These are phyloP conservation scores for Ophiostoma australiae DNA, from an alignment of 2,329 filamentous ascomycete species.

Conservation along the genomic window DNA sequence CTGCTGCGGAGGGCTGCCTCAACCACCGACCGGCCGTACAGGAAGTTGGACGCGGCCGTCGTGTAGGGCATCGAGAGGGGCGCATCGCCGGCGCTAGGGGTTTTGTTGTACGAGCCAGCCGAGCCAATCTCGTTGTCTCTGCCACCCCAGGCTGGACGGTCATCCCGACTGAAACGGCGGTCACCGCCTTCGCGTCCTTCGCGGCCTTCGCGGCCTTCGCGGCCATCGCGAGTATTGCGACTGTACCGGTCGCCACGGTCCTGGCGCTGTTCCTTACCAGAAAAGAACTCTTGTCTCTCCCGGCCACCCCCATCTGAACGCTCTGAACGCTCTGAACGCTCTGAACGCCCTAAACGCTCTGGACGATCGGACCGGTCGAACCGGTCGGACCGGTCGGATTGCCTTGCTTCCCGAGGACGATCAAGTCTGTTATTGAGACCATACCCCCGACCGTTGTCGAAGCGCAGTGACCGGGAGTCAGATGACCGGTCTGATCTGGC, in stretches of 20 bases:
- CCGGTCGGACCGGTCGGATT: neutral
- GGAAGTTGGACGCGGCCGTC: slow-evolving; percentile 82
- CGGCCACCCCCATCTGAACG: neutral
- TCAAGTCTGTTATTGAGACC: neutral
- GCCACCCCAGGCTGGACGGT: neutral
- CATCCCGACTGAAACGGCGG: neutral
- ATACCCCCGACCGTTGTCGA: neutral
- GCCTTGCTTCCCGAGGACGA: neutral
- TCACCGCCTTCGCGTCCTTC: neutral
- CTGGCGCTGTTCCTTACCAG: neutral
- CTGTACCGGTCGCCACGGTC: neutral
- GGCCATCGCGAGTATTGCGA: too few relatives aligned
- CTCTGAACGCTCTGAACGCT: neutral
- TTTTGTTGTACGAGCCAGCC: neutral
- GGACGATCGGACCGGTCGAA: neutral
- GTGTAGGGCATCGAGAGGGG: slow-evolving; percentile 50
- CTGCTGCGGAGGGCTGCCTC: slow-evolving; percentile 62
- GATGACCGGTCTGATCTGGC: too few relatives aligned
- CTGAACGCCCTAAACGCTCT: too few relatives aligned
- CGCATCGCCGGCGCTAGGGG: slow-evolving; percentile 3
- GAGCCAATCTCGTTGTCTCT: neutral
- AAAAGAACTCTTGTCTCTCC: neutral
- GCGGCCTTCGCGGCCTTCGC: too few relatives aligned
- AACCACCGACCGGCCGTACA: slow-evolving; percentile 81
- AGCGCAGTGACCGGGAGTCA: neutral